phyloP scores from a whole-genome alignment of 805 yeast genomes.

The Candida gorgasii region DNA sequence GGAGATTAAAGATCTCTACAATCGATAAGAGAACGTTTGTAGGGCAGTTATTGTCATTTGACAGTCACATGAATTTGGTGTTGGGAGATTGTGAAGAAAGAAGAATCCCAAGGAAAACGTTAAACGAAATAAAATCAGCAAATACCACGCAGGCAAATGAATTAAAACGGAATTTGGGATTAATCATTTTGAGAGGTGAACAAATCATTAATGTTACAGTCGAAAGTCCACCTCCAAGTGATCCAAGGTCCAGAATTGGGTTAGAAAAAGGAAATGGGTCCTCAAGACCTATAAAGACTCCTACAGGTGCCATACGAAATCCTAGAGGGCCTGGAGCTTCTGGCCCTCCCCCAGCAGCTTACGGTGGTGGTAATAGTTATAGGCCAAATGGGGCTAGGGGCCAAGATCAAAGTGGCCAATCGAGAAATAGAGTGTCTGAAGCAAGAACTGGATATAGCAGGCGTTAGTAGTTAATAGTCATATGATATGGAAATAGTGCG shows the following conservation, averaged over 20 bases:
- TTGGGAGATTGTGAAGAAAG: constrained; percentile 82
- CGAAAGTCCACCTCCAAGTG: constrained; percentile 59
- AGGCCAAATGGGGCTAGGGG: background rate
- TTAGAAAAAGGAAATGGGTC: constrained; percentile 27
- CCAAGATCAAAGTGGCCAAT: background rate
- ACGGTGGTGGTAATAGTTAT: background rate
- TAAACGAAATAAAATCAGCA: constrained; percentile 27
- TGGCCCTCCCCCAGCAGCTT: no score
- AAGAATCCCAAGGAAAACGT: constrained; percentile 66
- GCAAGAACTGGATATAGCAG: constrained; percentile 5
- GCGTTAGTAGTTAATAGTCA: background rate
- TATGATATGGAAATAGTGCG: no score
- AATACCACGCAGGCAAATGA: constrained; percentile 35
- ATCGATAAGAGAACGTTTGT: constrained; percentile 75
- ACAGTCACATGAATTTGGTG: constrained; percentile 84
- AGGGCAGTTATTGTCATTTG: constrained; percentile 86
- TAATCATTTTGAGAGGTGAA: constrained; percentile 85
- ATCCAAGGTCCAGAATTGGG: constrained; percentile 31
- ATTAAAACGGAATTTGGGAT: constrained; percentile 68
- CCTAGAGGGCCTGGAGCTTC: no score
- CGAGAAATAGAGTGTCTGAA: background rate
- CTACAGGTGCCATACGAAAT: constrained; percentile 21
- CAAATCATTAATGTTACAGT: constrained; percentile 71
- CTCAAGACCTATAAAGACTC: constrained; percentile 36
- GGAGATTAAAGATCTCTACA: constrained; percentile 70